Conservation (phyloP, 2,329 filamentous ascomycete species). For the Alternaria angustiovoidea region DNA sequence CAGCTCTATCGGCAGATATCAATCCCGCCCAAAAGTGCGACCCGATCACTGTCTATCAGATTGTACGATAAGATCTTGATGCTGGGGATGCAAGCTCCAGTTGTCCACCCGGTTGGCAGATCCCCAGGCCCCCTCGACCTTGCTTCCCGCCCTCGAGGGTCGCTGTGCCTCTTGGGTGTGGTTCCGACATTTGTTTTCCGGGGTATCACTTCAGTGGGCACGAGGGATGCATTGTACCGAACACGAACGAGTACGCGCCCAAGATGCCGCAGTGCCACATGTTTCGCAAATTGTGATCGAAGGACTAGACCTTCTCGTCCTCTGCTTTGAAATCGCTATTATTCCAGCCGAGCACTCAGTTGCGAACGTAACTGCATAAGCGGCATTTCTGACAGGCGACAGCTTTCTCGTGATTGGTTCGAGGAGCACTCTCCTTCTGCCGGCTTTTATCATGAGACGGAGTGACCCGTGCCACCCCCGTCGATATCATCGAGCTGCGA, state of each 20-base stretch:
- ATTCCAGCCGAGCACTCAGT: slow-evolving; percentile 44
- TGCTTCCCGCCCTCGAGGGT: slow-evolving; percentile 51
- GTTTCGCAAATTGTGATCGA: slow-evolving; percentile 28
- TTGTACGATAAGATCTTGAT: slow-evolving; percentile 12
- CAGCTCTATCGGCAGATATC: slow-evolving; percentile 7
- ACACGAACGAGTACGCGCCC: slow-evolving; percentile 29
- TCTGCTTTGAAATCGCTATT: slow-evolving; percentile 45
- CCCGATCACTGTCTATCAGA: slow-evolving; percentile 6
- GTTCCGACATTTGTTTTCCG: slow-evolving; percentile 19
- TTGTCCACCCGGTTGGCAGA: slow-evolving; percentile 36
- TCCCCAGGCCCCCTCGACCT: slow-evolving; percentile 50
- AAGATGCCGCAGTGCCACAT: slow-evolving; percentile 31
- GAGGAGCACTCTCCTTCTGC: slow-evolving; percentile 30
- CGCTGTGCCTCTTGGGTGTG: slow-evolving; percentile 34
- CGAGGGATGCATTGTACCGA: slow-evolving; percentile 22
- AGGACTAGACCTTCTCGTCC: slow-evolving; percentile 19
- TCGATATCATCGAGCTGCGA: slow-evolving; percentile 27
- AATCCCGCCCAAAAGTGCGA: not conserved
- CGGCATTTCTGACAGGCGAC: slow-evolving; percentile 41
- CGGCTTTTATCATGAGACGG: slow-evolving; percentile 41
- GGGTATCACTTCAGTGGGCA: slow-evolving; percentile 2
- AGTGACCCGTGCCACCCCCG: slow-evolving; percentile 43
- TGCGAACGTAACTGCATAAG: slow-evolving; percentile 52
- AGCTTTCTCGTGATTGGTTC: slow-evolving; percentile 37
- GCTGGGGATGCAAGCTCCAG: slow-evolving; percentile 15